phyloP scores from a whole-genome alignment of 176 grass and related monocot genomes.

The Zizania latifolia region DNA sequence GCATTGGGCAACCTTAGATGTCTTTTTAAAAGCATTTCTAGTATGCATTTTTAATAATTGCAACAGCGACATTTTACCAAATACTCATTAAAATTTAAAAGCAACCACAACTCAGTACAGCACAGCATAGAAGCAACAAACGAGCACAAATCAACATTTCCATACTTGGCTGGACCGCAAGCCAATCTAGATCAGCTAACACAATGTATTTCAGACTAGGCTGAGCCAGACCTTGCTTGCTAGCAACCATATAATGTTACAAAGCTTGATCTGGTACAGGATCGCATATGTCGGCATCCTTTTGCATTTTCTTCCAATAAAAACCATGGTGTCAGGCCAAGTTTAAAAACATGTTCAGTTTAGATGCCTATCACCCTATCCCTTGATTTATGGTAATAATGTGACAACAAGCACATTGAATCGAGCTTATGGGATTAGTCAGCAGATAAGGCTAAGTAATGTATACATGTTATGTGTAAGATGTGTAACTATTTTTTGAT shows the following conservation, averaged over 20 bases:
- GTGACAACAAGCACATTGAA: background rate
- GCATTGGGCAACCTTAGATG: background rate
- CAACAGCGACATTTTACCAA: background rate
- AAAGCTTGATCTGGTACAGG: background rate
- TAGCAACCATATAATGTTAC: background rate
- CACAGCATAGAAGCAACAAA: background rate
- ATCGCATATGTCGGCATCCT: background rate
- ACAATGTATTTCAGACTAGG: background rate
- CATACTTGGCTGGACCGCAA: background rate
- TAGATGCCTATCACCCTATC: background rate
- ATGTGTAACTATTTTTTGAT: background rate
- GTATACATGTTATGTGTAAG: background rate
- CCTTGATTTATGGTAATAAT: conserved; percentile 1
- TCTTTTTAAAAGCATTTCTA: background rate
- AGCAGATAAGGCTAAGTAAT: conserved; percentile 12
- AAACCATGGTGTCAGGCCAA: background rate
- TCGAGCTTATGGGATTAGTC: background rate
- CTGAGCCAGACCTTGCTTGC: conserved; percentile 3
- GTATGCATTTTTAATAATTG: background rate
- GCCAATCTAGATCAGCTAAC: background rate
- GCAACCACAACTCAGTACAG: background rate
- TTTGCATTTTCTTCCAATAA: conserved; percentile 2
- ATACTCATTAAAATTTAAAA: conserved; percentile 1
- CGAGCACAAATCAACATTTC: background rate
- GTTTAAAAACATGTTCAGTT: background rate